Conservation (phyloP, 805 yeast species). For the Naumovozyma dairenensis region DNA sequence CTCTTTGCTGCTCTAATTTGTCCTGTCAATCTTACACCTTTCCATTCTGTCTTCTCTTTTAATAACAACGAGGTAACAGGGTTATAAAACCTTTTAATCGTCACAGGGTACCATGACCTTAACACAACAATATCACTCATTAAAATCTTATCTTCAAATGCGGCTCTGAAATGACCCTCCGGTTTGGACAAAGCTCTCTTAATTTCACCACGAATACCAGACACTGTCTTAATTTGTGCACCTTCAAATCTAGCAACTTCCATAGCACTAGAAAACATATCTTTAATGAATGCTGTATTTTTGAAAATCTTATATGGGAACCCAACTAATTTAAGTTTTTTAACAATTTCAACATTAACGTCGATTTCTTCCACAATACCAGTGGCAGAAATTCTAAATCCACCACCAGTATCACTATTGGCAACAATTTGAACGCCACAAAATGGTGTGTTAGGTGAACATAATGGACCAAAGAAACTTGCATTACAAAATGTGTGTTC, state of each 20-base stretch:
- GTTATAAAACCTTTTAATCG: conserved; percentile 81
- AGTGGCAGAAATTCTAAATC: conserved; percentile 92
- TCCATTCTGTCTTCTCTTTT: conserved; percentile 76
- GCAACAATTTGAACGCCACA: conserved; percentile 90
- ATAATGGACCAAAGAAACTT: conserved; percentile 92
- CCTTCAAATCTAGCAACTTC: conserved; percentile 98
- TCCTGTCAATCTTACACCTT: conserved; percentile 94
- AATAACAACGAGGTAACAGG: conserved; percentile 88
- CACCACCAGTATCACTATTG: conserved; percentile 71
- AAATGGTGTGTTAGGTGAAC: conserved; percentile 94
- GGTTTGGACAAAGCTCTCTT: conserved; percentile 90
- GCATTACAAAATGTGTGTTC: conserved; percentile 96
- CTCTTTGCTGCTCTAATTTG: conserved; percentile 72
- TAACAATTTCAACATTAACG: conserved; percentile 80
- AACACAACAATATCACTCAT: conserved; percentile 83
- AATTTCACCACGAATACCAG: conserved; percentile 96
- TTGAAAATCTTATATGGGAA: conserved; percentile 87
- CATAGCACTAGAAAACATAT: conserved; percentile 84
- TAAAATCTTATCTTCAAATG: conserved; percentile 90
- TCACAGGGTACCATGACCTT: conserved; percentile 96
- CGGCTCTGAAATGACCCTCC: conserved; percentile 91
- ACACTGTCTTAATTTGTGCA: conserved; percentile 90
- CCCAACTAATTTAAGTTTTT: conserved; percentile 91
- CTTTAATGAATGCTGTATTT: conserved; percentile 94
- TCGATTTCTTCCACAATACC: conserved; percentile 94